Conservation (phyloP, 129 eudicot species). For the Smallanthus sonchifolius region DNA sequence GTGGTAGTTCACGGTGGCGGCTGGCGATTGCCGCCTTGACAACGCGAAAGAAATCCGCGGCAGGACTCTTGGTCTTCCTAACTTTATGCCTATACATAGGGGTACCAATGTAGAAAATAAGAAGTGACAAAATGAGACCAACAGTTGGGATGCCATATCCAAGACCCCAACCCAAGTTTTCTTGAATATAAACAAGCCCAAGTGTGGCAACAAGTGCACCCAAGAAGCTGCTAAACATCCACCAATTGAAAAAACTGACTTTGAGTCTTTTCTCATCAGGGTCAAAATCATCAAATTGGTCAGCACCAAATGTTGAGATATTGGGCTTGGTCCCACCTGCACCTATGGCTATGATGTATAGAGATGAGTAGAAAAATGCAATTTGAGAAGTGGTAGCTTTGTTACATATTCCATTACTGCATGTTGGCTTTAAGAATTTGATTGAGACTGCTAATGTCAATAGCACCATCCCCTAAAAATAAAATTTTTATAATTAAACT, state of each 20-base stretch:
- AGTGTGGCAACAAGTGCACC: constrained; percentile 78
- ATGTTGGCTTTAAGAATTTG: constrained; percentile 65
- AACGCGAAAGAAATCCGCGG: constrained; percentile 47
- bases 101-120: constrained; percentile 75
- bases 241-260: constrained; percentile 90
- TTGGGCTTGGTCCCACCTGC: constrained; percentile 97
- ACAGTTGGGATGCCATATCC: constrained; percentile 91
- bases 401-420: constrained; percentile 63
- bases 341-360: constrained; percentile 81
- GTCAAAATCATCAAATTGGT: constrained; percentile 85
- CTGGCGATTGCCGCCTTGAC: constrained; percentile 46
- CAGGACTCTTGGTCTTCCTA: constrained; percentile 49
- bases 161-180: constrained; percentile 87
- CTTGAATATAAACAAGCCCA: constrained; percentile 91
- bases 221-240: constrained; percentile 86
- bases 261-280: constrained; percentile 72
- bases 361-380: constrained; percentile 72
- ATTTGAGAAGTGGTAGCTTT: constrained; percentile 61
- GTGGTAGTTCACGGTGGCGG: constrained; percentile 45
- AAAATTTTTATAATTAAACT: neutral
- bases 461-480: constrained; percentile 80
- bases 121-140: constrained; percentile 59
- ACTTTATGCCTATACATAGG: constrained; percentile 86
- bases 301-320: constrained; percentile 96
- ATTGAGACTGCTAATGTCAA: constrained; percentile 80